phyloP scores from a whole-genome alignment of 805 yeast genomes.

The Huiozyma sinensis region DNA sequence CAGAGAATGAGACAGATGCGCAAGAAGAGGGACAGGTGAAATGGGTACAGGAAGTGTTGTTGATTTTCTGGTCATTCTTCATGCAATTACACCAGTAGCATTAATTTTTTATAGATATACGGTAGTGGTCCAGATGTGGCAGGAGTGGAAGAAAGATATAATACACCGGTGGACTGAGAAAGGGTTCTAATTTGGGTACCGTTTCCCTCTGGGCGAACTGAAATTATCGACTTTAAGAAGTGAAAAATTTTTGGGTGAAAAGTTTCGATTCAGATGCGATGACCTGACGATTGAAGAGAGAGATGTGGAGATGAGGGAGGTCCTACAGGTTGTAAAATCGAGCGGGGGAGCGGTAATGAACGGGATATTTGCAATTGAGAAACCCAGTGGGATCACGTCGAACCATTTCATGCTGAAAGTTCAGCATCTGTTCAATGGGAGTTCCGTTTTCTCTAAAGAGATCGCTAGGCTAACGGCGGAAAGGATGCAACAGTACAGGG shows the following conservation, averaged over 20 bases:
- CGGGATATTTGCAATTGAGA: slow-evolving; percentile 85
- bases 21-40: slow-evolving; percentile 12
- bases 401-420: slow-evolving; percentile 58
- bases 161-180: too few species aligned
- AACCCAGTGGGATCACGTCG: slow-evolving; percentile 80
- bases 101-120: too few species aligned
- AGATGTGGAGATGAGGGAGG: background rate
- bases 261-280: background rate
- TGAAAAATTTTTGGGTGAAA: slow-evolving; percentile 1
- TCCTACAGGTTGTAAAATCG: too few species aligned
- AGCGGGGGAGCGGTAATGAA: slow-evolving; percentile 41
- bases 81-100: too few species aligned
- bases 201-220: too few species aligned
- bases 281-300: background rate
- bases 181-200: too few species aligned
- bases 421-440: slow-evolving; percentile 50
- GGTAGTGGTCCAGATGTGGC: too few species aligned
- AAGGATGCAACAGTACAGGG: slow-evolving; percentile 32
- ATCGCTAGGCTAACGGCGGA: slow-evolving; percentile 40
- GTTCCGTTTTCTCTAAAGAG: slow-evolving; percentile 46
- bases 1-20: slow-evolving; percentile 40
- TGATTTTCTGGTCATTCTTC: too few species aligned
- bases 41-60: too few species aligned
- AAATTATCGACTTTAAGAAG: background rate
- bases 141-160: too few species aligned